Evolutionary conservation across 2,329 filamentous ascomycete species (phyloP).

Genomic region (Colletotrichum liriopes): DNA sequence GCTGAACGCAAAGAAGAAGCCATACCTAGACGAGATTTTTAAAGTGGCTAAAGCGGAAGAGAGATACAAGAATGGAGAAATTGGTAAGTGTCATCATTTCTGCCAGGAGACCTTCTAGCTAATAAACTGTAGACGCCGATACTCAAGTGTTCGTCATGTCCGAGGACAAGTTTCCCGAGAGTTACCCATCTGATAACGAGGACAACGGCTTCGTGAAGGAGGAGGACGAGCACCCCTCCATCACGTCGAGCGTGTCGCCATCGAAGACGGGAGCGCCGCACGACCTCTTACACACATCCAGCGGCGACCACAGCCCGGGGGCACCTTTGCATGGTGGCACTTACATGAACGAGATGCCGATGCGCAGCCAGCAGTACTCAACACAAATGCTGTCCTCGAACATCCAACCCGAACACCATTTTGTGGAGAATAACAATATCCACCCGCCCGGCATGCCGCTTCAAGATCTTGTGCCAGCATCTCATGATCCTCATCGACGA

Average conservation of each 20-base stretch:
- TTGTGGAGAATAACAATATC: conserved; percentile 57
- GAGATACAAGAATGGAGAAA: conserved; percentile 68
- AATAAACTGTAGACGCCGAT: conserved; percentile 58
- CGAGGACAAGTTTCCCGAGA: conserved; percentile 66
- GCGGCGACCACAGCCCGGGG: conserved; percentile 56
- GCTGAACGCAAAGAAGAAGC: conserved; percentile 69
- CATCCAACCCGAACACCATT: conserved; percentile 57
- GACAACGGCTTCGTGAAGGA: conserved; percentile 58
- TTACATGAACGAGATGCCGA: conserved; percentile 61
- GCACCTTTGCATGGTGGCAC: conserved; percentile 51
- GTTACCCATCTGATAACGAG: conserved; percentile 65
- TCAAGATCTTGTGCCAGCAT: conserved; percentile 61
- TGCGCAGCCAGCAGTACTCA: conserved; percentile 59
- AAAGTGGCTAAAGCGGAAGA: conserved; percentile 72
- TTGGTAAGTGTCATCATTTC: conserved; percentile 61
- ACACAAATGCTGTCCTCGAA: conserved; percentile 60
- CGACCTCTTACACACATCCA: conserved; percentile 53
- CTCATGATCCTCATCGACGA: conserved; percentile 63
- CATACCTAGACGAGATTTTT: conserved; percentile 74
- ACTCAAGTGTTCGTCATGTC: conserved; percentile 66
- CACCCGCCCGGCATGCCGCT: conserved; percentile 57
- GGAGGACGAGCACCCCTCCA: conserved; percentile 58
- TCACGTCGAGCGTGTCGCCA: conserved; percentile 55
- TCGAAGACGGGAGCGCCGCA: conserved; percentile 53
- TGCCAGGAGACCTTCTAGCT: background rate